Evolutionary conservation across 1,139 yeast species (phyloP), one percentile per base, ranked within the genome.

Genomic region (Pichia sp.): DNA sequence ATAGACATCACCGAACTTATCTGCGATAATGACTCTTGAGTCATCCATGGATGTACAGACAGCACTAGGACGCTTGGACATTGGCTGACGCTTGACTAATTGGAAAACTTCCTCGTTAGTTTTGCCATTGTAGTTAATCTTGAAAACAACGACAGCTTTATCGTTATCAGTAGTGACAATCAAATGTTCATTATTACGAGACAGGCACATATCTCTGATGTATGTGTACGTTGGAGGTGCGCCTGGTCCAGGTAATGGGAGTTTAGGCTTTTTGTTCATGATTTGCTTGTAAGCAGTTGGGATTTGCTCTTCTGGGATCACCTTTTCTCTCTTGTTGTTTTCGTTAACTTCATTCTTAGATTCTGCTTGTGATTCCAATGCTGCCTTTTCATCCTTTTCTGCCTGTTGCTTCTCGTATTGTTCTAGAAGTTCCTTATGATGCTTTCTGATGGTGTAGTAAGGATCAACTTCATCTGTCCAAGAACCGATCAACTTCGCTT

Each of bases 1-100:
- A 55, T 84, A 91, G 6, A 87, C 96, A 59, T 93, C 99, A 32
- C 99, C 99, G 56, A 88, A 91, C 63, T 93, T 93, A 58, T 93
- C 99, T n/a, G 94, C 96, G 16, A 87, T 72, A 3, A 87, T 58
- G 11, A 86, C 62, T 5, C 65, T 63, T 3, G 55, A 48, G 38
- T 69, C 74, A 42, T 72, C 74, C 16, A 61, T 58, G 8, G 80
- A 69, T 4, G 78, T 60, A n/a, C 85, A 68, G 13, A 86, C 66
- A 1, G 94, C 79, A 47, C 87, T 80, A 10, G 97, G 96, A 56
- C 97, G 76, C 60, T 91, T 91, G 19, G 96, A 86, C 53, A 86
- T 78, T 7, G 74, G 69, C 53, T 86, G 88, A 54, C 93, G 75
- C 51, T 83, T 81, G 31, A 72, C 51, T 23, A 78, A 56, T n/a